Percentiles rank a stretch among this genome's conserved stretches.
Evolutionary conservation across 2,329 filamentous ascomycete species (phyloP).

Genomic region (Colletotrichum sp.): DNA sequence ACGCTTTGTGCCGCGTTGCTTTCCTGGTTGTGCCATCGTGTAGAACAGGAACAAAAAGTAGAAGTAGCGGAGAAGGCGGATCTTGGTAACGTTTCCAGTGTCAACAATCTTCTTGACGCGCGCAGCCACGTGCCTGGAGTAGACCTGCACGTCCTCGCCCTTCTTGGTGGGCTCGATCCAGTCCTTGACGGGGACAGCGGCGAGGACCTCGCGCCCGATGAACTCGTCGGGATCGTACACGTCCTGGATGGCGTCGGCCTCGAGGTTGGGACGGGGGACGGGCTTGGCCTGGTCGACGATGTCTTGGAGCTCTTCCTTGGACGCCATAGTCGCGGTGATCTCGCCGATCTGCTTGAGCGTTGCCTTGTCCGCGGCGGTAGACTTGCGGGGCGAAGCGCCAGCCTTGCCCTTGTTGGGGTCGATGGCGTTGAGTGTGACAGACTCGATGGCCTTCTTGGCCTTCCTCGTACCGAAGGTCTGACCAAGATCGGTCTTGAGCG

Average conservation of each 20-base stretch:
- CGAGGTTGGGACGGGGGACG: slow-evolving; percentile 71
- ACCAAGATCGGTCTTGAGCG: slow-evolving; percentile 72
- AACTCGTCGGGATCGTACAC: slow-evolving; percentile 74
- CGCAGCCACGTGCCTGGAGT: slow-evolving; percentile 68
- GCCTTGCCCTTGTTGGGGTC: slow-evolving; percentile 39
- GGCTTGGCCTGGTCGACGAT: slow-evolving; percentile 73
- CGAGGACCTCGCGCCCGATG: slow-evolving; percentile 71
- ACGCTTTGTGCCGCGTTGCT: slow-evolving; percentile 49
- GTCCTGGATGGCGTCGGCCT: slow-evolving; percentile 70
- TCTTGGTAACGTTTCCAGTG: slow-evolving; percentile 52
- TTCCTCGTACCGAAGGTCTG: slow-evolving; percentile 86
- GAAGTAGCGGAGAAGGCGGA: slow-evolving; percentile 66
- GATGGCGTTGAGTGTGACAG: slow-evolving; percentile 75
- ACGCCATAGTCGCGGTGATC: slow-evolving; percentile 69
- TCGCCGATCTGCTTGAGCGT: slow-evolving; percentile 69
- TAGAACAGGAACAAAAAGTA: slow-evolving; percentile 62
- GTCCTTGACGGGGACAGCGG: slow-evolving; percentile 71
- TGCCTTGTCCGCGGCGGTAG: slow-evolving; percentile 60
- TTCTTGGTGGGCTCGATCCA: slow-evolving; percentile 74
- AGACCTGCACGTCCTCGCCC: slow-evolving; percentile 59
- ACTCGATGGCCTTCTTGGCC: slow-evolving; percentile 77
- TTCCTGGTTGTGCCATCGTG: slow-evolving; percentile 49
- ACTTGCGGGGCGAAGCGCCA: slow-evolving; percentile 44
- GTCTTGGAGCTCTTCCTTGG: slow-evolving; percentile 68
- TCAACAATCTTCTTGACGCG: slow-evolving; percentile 56